Evolutionary conservation across 2,329 filamentous ascomycete genomes (phyloP).

Genomic region (Ustulina deusta): DNA sequence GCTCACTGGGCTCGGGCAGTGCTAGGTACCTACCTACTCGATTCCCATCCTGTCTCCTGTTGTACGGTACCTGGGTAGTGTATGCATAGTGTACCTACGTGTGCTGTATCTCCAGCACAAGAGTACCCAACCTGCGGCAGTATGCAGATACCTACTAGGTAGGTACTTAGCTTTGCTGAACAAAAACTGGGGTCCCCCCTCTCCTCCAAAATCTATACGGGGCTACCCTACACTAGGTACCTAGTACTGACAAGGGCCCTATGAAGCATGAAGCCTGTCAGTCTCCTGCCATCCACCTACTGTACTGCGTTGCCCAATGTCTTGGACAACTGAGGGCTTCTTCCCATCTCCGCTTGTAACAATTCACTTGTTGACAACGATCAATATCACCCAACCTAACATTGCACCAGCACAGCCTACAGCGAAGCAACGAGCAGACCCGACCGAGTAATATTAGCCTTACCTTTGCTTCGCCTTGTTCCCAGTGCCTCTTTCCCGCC

Average conservation of each 20-base stretch:
- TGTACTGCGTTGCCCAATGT: slow-evolving; percentile 24
- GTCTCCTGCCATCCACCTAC: slow-evolving; percentile 30
- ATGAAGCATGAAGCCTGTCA: slow-evolving; percentile 26
- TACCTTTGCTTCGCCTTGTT: slow-evolving; percentile 31
- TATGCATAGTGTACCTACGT: slow-evolving; percentile 4
- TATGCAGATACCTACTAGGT: slow-evolving; percentile 8
- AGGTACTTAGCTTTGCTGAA: slow-evolving; percentile 23
- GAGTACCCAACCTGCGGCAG: slow-evolving; percentile 16
- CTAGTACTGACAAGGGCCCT: slow-evolving; percentile 22
- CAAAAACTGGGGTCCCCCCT: slow-evolving; percentile 33
- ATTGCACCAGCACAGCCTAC: slow-evolving; percentile 24
- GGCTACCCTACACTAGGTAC: slow-evolving; percentile 23
- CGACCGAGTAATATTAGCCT: slow-evolving; percentile 17
- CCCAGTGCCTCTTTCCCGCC: slow-evolving; percentile 31
- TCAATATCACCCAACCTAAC: slow-evolving; percentile 19
- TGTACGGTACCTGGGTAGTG: neutral
- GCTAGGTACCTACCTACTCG: slow-evolving; percentile 1
- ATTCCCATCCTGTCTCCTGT: slow-evolving; percentile 1
- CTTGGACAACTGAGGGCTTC: slow-evolving; percentile 36
- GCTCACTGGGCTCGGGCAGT: slow-evolving; percentile 11
- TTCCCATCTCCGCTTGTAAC: slow-evolving; percentile 29
- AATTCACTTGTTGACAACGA: slow-evolving; percentile 34
- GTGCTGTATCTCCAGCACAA: slow-evolving; percentile 21
- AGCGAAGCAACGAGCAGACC: slow-evolving; percentile 20
- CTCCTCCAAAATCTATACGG: slow-evolving; percentile 32